Evolutionary conservation across 768 basidiomycete genomes (phyloP).

Genomic region (Amanita thiersii): DNA sequence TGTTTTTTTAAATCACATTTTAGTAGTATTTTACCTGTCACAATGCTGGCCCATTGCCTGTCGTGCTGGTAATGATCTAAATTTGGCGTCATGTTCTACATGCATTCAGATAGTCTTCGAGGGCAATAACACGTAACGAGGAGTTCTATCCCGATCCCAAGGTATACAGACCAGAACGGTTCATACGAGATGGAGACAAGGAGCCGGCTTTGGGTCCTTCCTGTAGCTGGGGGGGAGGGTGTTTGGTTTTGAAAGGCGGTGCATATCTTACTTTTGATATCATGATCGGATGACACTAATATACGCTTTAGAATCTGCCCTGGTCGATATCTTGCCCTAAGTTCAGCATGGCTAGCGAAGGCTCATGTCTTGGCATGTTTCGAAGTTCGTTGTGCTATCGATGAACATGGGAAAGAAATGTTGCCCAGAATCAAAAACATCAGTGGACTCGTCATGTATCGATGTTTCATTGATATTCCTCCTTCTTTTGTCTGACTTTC

Average conservation of each 20-base stretch:
- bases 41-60: too few species aligned
- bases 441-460: slow-evolving; percentile 5
- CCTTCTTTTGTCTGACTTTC: background rate
- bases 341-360: slow-evolving; percentile 17
- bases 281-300: background rate
- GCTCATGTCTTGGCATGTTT: slow-evolving; percentile 15
- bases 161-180: slow-evolving; percentile 48
- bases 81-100: background rate
- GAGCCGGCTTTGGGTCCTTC: slow-evolving; percentile 15
- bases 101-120: slow-evolving; percentile 8
- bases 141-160: slow-evolving; percentile 42
- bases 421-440: slow-evolving; percentile 13
- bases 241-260: slow-evolving; percentile 28
- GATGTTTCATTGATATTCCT: background rate
- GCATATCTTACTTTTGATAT: background rate
- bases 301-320: slow-evolving; percentile 13
- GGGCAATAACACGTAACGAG: slow-evolving; percentile 44
- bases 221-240: slow-evolving; percentile 14
- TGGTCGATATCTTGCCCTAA: slow-evolving; percentile 18
- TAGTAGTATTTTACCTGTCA: too few species aligned
- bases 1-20: too few species aligned
- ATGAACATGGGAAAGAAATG: slow-evolving; percentile 15
- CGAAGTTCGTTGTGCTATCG: slow-evolving; percentile 14
- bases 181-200: slow-evolving; percentile 23
- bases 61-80: slow-evolving; percentile 15